Percentiles rank a stretch among this genome's conserved stretches.
phyloP scores from a whole-genome alignment of 345 rosid genomes.

The Pistacia vera region DNA sequence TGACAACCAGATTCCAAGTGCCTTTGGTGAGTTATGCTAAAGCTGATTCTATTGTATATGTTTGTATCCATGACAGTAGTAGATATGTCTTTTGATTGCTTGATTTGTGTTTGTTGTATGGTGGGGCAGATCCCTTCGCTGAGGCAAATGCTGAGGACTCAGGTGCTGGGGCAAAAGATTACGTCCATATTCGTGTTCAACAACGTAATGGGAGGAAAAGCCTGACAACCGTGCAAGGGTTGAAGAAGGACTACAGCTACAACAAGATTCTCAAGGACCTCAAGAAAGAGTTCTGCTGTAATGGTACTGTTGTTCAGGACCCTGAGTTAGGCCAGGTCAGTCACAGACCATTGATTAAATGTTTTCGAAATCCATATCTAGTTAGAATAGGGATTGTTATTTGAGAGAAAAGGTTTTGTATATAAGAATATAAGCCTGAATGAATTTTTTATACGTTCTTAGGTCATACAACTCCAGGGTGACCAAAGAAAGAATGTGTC shows the following conservation, averaged over 20 bases:
- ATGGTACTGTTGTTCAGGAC: slow-evolving; percentile 88
- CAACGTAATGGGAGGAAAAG: slow-evolving; percentile 86
- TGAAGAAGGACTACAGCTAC: slow-evolving; percentile 82
- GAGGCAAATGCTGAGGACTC: slow-evolving; percentile 81
- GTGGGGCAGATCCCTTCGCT: slow-evolving; percentile 58
- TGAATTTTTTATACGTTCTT: not conserved
- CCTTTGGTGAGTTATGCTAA: slow-evolving; percentile 44
- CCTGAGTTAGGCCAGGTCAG: slow-evolving; percentile 80
- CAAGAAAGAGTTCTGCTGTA: slow-evolving; percentile 72
- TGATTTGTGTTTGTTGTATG: not conserved
- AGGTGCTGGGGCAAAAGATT: slow-evolving; percentile 71
- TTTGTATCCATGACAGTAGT: not conserved
- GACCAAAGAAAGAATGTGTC: slow-evolving; percentile 86
- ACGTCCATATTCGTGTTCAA: slow-evolving; percentile 71
- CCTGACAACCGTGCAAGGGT: slow-evolving; percentile 77
- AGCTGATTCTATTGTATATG: not conserved
- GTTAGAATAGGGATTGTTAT: not conserved
- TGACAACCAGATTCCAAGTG: slow-evolving; percentile 53
- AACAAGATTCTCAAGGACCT: slow-evolving; percentile 86
- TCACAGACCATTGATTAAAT: not conserved
- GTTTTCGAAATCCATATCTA: not conserved
- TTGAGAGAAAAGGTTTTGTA: no score
- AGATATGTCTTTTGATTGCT: not conserved
- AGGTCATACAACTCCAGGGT: slow-evolving; percentile 92
- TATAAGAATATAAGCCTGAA: not conserved